Evolutionary conservation across 768 basidiomycete species (phyloP).

Genomic region (Gymnopilus junonius): DNA sequence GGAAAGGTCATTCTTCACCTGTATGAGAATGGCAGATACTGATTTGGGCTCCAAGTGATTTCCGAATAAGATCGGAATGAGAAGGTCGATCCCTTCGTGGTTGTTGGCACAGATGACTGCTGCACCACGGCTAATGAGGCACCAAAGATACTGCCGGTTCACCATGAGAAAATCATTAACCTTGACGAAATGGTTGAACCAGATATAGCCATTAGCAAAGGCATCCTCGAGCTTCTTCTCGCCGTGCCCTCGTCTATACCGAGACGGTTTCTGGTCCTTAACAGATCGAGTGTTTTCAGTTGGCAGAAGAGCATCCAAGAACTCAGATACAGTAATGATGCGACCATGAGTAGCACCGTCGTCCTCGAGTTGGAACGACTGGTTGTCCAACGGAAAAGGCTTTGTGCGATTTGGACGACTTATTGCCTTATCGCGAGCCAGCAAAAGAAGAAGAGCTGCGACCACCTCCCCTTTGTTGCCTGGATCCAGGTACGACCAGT

Average conservation of each 20-base stretch:
- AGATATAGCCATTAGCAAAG: slow-evolving; percentile 21
- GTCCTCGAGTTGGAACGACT: neutral
- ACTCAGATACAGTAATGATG: slow-evolving; percentile 8
- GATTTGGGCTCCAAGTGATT: neutral
- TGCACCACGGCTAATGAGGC: slow-evolving; percentile 27
- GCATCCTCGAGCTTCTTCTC: slow-evolving; percentile 5
- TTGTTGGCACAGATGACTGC: slow-evolving; percentile 29
- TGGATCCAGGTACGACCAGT: slow-evolving; percentile 16
- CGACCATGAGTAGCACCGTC: neutral
- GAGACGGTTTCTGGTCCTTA: neutral
- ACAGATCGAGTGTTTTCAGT: neutral
- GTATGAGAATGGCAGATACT: neutral
- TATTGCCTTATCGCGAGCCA: slow-evolving; percentile 27
- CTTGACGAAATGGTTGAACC: slow-evolving; percentile 38
- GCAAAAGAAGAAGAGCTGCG: slow-evolving; percentile 18
- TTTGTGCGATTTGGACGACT: neutral
- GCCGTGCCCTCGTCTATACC: neutral
- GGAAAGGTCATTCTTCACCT: neutral
- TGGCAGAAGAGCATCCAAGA: slow-evolving; percentile 19
- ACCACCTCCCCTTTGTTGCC: slow-evolving; percentile 29
- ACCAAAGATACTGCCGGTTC: slow-evolving; percentile 23
- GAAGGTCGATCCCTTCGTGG: slow-evolving; percentile 26
- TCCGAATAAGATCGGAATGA: slow-evolving; percentile 27
- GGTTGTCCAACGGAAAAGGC: neutral
- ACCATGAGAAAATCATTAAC: slow-evolving; percentile 20